Evolutionary conservation across 164 flowering plant species (phyloP), one percentile per base, ranked within the genome.

Genomic region (Kingdonia uniflora): DNA sequence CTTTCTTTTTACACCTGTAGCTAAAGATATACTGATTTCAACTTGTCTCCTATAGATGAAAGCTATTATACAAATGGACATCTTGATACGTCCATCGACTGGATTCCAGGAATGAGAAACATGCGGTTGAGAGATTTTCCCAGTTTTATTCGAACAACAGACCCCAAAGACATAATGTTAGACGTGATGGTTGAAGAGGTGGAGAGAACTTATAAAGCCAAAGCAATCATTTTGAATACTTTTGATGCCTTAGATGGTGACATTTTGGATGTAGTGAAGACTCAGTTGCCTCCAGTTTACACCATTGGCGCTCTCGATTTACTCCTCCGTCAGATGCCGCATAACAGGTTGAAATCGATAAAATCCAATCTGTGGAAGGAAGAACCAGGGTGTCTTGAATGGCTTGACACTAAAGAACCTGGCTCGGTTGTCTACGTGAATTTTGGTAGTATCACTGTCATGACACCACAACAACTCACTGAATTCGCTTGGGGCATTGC

Each of bases 401-500:
- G 73, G 73, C 51, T 69, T 2, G 58, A 61, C 14, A 6, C 26
- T 1, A 64, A 54, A 23, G 50, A 60, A 44, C 52, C 61, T 14
- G 23, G 33, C 15, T 68, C 71, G 0, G 71, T 68, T 2, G 42
- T 68, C 1, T 68, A 68, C n/a, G 68, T 68, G 23, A 68, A 64
- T 44, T 68, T 63, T 35, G 72, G 72, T 3, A 64, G 72, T 52
- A 42, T 65, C 14, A 48, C 69, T 1, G 67, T 65, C 14, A 54
- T 62, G 61, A 65, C 61, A 0, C 15, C 56, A 19, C 14, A 69
- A 24, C 73, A 69, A 17, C 24, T 65, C 42, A 35, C 16, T 15
- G 73, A 69, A 45, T 65, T 69, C 13, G 73, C 73, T 12, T 69
- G 73, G 73, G 73, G 73, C 14, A 58, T 69, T 1, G 73, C 73